Evolutionary conservation across 768 basidiomycete species (phyloP).

Genomic region (Rubroboletus satanas): DNA sequence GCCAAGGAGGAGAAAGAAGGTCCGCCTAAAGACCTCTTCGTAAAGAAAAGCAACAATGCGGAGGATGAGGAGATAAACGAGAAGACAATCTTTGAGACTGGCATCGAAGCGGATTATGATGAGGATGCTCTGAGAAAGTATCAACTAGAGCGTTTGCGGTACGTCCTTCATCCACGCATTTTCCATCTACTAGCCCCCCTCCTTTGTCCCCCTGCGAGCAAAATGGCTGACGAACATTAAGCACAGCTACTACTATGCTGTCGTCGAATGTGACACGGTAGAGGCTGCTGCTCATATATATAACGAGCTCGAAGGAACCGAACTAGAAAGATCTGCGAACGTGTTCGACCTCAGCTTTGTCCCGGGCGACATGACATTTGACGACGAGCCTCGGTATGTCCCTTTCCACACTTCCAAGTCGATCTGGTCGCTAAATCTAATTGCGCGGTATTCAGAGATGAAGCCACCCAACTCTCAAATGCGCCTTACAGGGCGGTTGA

Average conservation of each 20-base stretch:
- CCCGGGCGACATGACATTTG: slow-evolving; percentile 84
- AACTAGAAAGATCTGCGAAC: slow-evolving; percentile 95
- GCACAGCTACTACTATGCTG: slow-evolving; percentile 89
- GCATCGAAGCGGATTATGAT: slow-evolving; percentile 76
- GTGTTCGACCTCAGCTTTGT: slow-evolving; percentile 94
- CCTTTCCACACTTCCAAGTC: background rate
- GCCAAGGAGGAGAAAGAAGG: slow-evolving; percentile 86
- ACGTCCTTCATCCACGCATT: slow-evolving; percentile 24
- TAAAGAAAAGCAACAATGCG: slow-evolving; percentile 37
- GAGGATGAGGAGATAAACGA: slow-evolving; percentile 59
- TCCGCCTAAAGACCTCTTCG: slow-evolving; percentile 83
- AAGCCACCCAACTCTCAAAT: slow-evolving; percentile 65
- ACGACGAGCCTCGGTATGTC: slow-evolving; percentile 65
- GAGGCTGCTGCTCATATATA: slow-evolving; percentile 77
- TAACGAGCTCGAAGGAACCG: slow-evolving; percentile 86
- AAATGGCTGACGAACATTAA: slow-evolving; percentile 8
- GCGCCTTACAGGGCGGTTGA: slow-evolving; percentile 71
- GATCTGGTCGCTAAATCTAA: background rate
- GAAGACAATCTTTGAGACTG: slow-evolving; percentile 60
- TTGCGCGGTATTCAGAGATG: slow-evolving; percentile 54
- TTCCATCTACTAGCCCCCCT: background rate
- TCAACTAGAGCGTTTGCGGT: slow-evolving; percentile 91
- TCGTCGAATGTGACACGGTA: slow-evolving; percentile 81
- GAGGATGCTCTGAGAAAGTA: slow-evolving; percentile 86
- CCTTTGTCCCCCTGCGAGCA: background rate